These are phyloP conservation scores for Clonostachys solani DNA, from an alignment of 2,329 filamentous ascomycete genomes.

Conservation along the genomic window DNA sequence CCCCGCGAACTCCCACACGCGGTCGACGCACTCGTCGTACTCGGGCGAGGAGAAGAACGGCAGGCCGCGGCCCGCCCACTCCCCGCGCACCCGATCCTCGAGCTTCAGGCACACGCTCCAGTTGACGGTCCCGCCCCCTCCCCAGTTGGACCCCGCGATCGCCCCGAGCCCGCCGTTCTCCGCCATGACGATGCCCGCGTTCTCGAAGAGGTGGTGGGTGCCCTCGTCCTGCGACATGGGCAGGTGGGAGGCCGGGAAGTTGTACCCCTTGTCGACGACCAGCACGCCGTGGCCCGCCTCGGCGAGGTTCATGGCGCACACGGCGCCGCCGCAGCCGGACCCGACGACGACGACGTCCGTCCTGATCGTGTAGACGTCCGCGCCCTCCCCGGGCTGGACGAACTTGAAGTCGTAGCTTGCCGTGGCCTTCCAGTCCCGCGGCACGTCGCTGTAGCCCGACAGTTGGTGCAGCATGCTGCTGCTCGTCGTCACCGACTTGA, in stretches of 20 bases:
- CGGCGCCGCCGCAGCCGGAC: constrained; percentile 80
- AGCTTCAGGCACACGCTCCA: constrained; percentile 68
- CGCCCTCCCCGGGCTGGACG: constrained; percentile 38
- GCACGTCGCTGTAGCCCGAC: constrained; percentile 53
- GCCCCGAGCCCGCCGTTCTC: constrained; percentile 57
- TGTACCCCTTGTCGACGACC: constrained; percentile 78
- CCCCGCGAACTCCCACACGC: constrained; percentile 76
- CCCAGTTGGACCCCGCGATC: constrained; percentile 70
- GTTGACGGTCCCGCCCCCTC: constrained; percentile 84
- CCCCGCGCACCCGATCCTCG: constrained; percentile 70
- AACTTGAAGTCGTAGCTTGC: constrained; percentile 55
- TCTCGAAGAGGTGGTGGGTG: constrained; percentile 63
- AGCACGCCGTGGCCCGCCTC: constrained; percentile 72
- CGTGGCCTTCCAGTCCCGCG: constrained; percentile 43
- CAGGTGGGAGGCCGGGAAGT: constrained; percentile 67
- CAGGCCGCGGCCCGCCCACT: constrained; percentile 71
- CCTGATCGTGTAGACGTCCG: constrained; percentile 55
- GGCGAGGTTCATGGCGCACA: constrained; percentile 75
- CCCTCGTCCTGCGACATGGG: constrained; percentile 68
- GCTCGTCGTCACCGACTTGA: constrained; percentile 50
- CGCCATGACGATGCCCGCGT: constrained; percentile 51
- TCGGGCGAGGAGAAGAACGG: constrained; percentile 69
- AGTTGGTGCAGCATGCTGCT: constrained; percentile 50
- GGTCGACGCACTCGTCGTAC: constrained; percentile 76
- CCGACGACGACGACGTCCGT: constrained; percentile 84